Evolutionary conservation across 805 yeast species (phyloP).

Genomic region (Myxozyma nipponensis): DNA sequence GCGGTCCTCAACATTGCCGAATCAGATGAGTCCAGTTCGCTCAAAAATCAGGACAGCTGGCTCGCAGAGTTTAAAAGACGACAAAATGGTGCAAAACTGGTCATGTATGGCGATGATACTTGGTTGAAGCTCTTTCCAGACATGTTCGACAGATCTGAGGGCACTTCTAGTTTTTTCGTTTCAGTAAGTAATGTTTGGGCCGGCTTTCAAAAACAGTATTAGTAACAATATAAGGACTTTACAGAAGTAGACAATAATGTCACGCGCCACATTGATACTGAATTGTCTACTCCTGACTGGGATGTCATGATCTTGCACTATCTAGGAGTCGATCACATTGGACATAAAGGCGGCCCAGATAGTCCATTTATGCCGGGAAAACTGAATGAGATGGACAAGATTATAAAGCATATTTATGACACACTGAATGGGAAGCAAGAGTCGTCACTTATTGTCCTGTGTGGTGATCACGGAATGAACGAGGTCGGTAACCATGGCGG

Average conservation of each 20-base stretch:
- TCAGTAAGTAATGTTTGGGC: conserved; percentile 43
- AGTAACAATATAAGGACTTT: conserved; percentile 50
- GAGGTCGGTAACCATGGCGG: conserved; percentile 97
- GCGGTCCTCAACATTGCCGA: conserved; percentile 93
- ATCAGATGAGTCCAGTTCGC: conserved; percentile 67
- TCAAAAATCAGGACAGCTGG: conserved; percentile 84
- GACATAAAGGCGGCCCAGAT: conserved; percentile 91
- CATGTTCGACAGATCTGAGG: conserved; percentile 64
- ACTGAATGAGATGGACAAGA: conserved; percentile 78
- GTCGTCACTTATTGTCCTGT: conserved; percentile 62
- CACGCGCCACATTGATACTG: conserved; percentile 72
- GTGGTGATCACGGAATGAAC: conserved; percentile 98
- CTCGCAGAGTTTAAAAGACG: conserved; percentile 54
- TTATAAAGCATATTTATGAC: conserved; percentile 53
- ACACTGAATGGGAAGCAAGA: conserved; percentile 36
- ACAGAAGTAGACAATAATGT: conserved; percentile 92
- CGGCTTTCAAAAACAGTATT: no score
- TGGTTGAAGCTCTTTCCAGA: conserved; percentile 88
- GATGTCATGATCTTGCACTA: conserved; percentile 86
- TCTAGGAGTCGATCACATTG: conserved; percentile 93
- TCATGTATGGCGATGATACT: conserved; percentile 96
- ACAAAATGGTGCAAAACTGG: conserved; percentile 42
- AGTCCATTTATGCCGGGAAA: conserved; percentile 78
- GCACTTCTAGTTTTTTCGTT: conserved; percentile 91
- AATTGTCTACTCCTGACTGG: conserved; percentile 56